These are phyloP conservation scores for Camptophora hylomeconis DNA, from an alignment of 2,329 filamentous ascomycete species.

Conservation along the genomic window DNA sequence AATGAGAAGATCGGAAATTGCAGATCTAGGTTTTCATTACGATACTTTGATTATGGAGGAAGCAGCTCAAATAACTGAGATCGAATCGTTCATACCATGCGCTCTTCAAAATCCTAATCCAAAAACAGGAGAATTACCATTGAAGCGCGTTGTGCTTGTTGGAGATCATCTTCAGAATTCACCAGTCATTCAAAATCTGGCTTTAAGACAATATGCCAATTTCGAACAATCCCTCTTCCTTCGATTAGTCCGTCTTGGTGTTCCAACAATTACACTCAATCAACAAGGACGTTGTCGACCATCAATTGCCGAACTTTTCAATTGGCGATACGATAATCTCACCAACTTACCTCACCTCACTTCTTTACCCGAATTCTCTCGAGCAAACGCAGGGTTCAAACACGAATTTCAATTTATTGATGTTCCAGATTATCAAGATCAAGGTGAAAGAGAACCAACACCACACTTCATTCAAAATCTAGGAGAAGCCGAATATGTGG, in stretches of 20 bases:
- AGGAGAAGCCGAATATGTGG: slow-evolving; percentile 92
- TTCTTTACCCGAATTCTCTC: slow-evolving; percentile 55
- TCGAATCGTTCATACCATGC: slow-evolving; percentile 90
- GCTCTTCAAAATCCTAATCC: slow-evolving; percentile 64
- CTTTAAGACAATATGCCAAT: slow-evolving; percentile 89
- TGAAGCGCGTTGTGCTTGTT: slow-evolving; percentile 82
- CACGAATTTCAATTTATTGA: slow-evolving; percentile 96
- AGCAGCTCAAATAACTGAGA: slow-evolving; percentile 92
- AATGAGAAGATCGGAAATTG: slow-evolving; percentile 84
- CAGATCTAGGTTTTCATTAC: slow-evolving; percentile 84
- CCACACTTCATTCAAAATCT: slow-evolving; percentile 95
- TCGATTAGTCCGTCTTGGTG: slow-evolving; percentile 75
- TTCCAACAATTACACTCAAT: slow-evolving; percentile 81
- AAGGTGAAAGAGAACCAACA: slow-evolving; percentile 75
- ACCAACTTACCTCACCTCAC: slow-evolving; percentile 66
- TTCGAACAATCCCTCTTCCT: slow-evolving; percentile 93
- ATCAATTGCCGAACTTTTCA: slow-evolving; percentile 77
- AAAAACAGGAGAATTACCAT: slow-evolving; percentile 54
- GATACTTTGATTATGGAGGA: slow-evolving; percentile 98
- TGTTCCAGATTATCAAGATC: slow-evolving; percentile 82
- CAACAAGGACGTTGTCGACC: slow-evolving; percentile 85
- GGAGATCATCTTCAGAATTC: slow-evolving; percentile 97
- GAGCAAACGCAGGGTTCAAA: slow-evolving; percentile 80
- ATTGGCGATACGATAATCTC: slow-evolving; percentile 65
- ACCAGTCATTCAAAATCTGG: slow-evolving; percentile 85